Base-by-base conservation (phyloP, 768 basidiomycete genomes). In the Tulasnella sp. region DNA sequence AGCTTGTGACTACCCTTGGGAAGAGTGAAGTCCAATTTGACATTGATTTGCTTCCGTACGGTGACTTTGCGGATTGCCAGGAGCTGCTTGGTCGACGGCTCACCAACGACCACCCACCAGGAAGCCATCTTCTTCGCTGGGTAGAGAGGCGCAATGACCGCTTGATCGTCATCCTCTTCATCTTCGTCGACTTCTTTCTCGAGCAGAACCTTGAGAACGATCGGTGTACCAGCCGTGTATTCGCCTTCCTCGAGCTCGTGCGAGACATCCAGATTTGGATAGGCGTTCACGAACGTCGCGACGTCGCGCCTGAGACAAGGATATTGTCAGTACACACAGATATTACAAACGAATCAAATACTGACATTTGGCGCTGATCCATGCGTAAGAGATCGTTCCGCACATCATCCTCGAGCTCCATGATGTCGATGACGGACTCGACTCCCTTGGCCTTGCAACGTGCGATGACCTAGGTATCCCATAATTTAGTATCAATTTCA, bases 51-150 rank as follows among this genome's bases (percentile, higher is more conserved):
- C 80, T 86, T 87, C 74, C 86, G 83, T 61, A 95, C 89, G 0
- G 97, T 97, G 40, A 98, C 94, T 61, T 92, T 92, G 88, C 96
- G 90, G 87, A 93, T 87, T 86, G 85, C 94, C 87, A 95, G 91
- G 16, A 99, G 86, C 81, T 95, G 92, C 48, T 91, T 89, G n/a
- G 89, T 91, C 44, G 86, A 86, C 6, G 91, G 87, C 18, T 96
- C 93, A n/a, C 95, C 95, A 16, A 98, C 88, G 70, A 99, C 96
- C 44, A 98, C 88, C 96, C 96, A 99, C 97, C 96, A 99, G 82
- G 95, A 96, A 77, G 93, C 90, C 84, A 95, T 89, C 87, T 98
- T 98, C 84, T 91, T 92, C 75, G 85, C 87, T 0, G 97, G 97
- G 86, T 93, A 99, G 85, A 91, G 93, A 0, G 98, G 96, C 0